Evolutionary conservation across 495 filamentous ascomycete species (phyloP).

Genomic region (Xylaria curta): DNA sequence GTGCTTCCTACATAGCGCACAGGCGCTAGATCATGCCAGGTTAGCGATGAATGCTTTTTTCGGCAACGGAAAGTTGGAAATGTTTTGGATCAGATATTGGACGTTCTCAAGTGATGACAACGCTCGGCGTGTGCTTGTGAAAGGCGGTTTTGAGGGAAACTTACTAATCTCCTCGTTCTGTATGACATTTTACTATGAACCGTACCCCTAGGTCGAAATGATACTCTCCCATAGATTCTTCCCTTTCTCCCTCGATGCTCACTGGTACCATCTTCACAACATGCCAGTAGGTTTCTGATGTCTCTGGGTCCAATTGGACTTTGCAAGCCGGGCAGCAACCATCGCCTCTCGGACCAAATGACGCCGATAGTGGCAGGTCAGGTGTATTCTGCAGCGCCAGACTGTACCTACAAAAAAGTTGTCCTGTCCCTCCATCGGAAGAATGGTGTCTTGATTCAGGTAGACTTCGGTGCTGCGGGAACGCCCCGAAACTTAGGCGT

Average conservation of each 20-base stretch:
- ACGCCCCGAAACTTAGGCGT: conserved; percentile 35
- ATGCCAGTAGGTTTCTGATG: conserved; percentile 33
- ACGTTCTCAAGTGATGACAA: background rate
- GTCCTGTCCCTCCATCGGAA: conserved; percentile 16
- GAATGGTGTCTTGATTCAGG: conserved; percentile 9
- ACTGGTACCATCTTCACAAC: conserved; percentile 38
- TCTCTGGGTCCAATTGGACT: conserved; percentile 11
- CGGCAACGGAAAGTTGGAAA: background rate
- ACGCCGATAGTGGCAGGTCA: conserved; percentile 11
- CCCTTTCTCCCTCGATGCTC: conserved; percentile 1
- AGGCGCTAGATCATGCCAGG: conserved; percentile 25
- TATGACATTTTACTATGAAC: conserved; percentile 47
- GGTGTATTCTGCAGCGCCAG: conserved; percentile 34
- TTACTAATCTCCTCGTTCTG: conserved; percentile 36
- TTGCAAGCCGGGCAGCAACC: conserved; percentile 35
- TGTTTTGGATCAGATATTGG: background rate
- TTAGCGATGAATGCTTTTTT: background rate
- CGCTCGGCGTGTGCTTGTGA: no score
- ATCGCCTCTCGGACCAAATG: conserved; percentile 9
- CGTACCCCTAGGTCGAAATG: conserved; percentile 39
- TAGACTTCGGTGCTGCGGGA: conserved; percentile 10
- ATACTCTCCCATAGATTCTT: conserved; percentile 30
- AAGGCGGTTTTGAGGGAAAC: background rate
- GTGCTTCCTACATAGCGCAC: conserved; percentile 37
- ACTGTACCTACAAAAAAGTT: conserved; percentile 42